Evolutionary conservation across 2,329 filamentous ascomycete species (phyloP).

Genomic region (Mycosphaerella sp.): DNA sequence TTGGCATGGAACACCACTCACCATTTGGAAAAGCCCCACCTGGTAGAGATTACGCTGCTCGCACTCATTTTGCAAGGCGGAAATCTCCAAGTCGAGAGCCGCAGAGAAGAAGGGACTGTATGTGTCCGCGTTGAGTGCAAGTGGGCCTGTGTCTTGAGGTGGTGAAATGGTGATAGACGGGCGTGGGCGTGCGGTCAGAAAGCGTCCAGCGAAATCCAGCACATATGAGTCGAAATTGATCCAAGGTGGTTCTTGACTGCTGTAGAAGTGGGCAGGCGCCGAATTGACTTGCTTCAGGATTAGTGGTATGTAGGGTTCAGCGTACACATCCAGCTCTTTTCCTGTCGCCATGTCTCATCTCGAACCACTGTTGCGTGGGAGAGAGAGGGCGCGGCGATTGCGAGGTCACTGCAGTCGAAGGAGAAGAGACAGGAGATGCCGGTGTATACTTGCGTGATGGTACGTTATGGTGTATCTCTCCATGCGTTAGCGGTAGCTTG

Average conservation of each 20-base stretch:
- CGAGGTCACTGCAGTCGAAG: background rate
- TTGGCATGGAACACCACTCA: background rate
- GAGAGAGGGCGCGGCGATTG: no score
- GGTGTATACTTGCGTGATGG: background rate
- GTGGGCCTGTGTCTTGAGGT: background rate
- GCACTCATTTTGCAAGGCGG: constrained; percentile 17
- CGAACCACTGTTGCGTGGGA: background rate
- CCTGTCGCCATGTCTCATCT: background rate
- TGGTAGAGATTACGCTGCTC: constrained; percentile 23
- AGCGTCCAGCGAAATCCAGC: constrained; percentile 12
- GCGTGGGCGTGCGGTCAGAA: background rate
- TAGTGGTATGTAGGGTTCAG: constrained; percentile 22
- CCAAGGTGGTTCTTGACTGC: constrained; percentile 11
- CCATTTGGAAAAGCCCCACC: constrained; percentile 2
- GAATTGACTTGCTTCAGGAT: constrained; percentile 15
- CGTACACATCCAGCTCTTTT: constrained; percentile 21
- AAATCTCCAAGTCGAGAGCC: constrained; percentile 16
- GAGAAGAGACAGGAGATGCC: background rate
- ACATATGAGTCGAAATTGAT: constrained; percentile 14
- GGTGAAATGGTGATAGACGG: background rate
- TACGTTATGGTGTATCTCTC: background rate
- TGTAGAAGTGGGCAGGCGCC: constrained; percentile 9
- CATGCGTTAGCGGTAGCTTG: background rate
- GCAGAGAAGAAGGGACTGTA: background rate
- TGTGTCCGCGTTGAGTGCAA: background rate